Conservation (phyloP, 2,329 filamentous ascomycete genomes). For the Metarhizium anisopliae region DNA sequence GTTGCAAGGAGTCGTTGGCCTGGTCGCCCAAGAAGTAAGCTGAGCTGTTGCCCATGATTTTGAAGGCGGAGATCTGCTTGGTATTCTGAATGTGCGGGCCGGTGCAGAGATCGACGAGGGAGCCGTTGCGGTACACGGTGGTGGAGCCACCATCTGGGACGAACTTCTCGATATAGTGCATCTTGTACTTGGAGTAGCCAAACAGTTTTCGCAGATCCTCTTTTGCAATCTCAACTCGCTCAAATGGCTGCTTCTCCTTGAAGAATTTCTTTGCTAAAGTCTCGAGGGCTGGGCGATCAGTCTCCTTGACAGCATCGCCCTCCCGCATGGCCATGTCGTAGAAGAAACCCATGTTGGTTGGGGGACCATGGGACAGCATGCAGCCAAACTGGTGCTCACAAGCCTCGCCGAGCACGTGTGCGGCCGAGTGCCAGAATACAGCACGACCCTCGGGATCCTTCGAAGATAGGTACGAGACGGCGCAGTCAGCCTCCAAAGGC, state of each 20-base stretch:
- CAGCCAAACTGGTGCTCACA: conserved; percentile 86
- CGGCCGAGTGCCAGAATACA: conserved; percentile 97
- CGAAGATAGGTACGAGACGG: no score
- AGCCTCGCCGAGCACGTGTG: conserved; percentile 92
- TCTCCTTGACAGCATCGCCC: conserved; percentile 20
- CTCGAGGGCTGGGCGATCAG: neutral
- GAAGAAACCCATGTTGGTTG: conserved; percentile 74
- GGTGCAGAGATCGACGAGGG: neutral
- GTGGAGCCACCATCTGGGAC: neutral
- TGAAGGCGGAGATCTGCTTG: neutral
- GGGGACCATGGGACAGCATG: conserved; percentile 87
- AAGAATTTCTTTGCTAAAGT: neutral
- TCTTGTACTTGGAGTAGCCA: neutral
- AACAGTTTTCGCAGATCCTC: neutral
- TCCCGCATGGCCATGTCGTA: neutral
- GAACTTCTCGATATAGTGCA: neutral
- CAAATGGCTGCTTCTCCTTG: neutral
- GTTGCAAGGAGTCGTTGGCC: neutral
- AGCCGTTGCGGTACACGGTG: conserved; percentile 1
- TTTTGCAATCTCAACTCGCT: neutral
- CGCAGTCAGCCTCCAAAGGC: conserved; percentile 57
- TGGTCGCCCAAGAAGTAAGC: neutral
- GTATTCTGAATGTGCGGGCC: conserved; percentile 1
- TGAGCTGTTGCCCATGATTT: neutral
- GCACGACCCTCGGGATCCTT: conserved; percentile 28